Evolutionary conservation across 805 yeast species (phyloP), one percentile per base, ranked within the genome.

Genomic region (Torulaspora franciscae): DNA sequence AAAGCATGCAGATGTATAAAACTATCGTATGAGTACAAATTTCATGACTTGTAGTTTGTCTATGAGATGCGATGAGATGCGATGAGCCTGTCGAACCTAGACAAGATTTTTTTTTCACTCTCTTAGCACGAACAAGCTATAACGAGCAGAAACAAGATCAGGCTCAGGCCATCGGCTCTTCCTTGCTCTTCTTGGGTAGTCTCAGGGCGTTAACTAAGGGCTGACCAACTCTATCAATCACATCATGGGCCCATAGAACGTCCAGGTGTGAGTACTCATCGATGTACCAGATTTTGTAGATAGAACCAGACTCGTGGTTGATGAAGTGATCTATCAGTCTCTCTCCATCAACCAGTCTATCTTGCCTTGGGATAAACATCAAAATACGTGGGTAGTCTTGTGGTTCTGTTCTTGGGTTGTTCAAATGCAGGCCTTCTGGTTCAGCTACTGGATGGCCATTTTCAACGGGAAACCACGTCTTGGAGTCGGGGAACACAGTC

Each of bases 231-330:
- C 72, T 74, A 3, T 77, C 79, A 23, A 77, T 71, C 1, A 81
- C 81, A 58, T 86, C 90, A 56, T 76, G 80, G 0, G 97, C 91
- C 99, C 99, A 91, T 10, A 90, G 69, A 0, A 89, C 95, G 65
- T 91, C 99, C 42, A 91, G 67, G 64, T 91, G 99, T 13, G 89
- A 79, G 62, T 91, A 91, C 7, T 72, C 75, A 0, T 77, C 75
- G 5, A 91, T 56, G 26, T 56, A 58, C 52, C 66, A 59, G 15
- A 64, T 59, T 14, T 62, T 60, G 51, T 55, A 68, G 15, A 56
- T 36, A 2, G 51, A 51, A 10, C 57, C 57, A 10, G 59, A 58
- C 64, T 91, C 98, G 48, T 72, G 70, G 30, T 71, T 65, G 13
- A 70, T 64, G 65, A 91, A 73, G 56, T 91, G 90, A 14, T 79